Conservation (phyloP, 495 filamentous ascomycete species). For the Pseudoneurospora amorphoporcata region DNA sequence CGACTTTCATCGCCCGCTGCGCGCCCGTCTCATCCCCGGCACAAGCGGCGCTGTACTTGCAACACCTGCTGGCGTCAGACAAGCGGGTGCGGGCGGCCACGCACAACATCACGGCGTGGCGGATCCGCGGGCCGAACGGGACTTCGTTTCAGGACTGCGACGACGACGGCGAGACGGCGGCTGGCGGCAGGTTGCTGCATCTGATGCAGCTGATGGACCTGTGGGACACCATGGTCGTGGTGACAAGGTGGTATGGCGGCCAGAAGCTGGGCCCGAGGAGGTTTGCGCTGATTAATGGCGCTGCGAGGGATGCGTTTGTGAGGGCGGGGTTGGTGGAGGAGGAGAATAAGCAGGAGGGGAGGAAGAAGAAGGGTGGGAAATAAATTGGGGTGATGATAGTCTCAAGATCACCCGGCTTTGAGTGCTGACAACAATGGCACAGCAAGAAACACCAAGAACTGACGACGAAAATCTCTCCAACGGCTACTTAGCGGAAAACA, state of each 20-base stretch:
- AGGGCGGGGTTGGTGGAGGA: slow-evolving; percentile 59
- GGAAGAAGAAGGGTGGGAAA: slow-evolving; percentile 44
- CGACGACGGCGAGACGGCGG: slow-evolving; percentile 94
- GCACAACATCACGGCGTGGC: slow-evolving; percentile 74
- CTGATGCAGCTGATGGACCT: slow-evolving; percentile 92
- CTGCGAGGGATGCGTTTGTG: slow-evolving; percentile 75
- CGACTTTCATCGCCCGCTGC: slow-evolving; percentile 72
- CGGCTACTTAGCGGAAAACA: background rate
- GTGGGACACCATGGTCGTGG: slow-evolving; percentile 88
- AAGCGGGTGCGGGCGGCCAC: slow-evolving; percentile 75
- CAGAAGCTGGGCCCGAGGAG: slow-evolving; percentile 76
- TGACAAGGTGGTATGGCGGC: slow-evolving; percentile 91
- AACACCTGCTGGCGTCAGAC: slow-evolving; percentile 66
- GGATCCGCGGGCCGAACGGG: slow-evolving; percentile 40
- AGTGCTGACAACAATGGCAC: background rate
- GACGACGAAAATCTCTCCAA: background rate
- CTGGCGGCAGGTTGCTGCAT: slow-evolving; percentile 73
- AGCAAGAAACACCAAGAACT: background rate
- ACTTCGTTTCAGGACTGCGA: slow-evolving; percentile 79
- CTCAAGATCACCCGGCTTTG: background rate
- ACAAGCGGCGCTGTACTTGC: slow-evolving; percentile 58
- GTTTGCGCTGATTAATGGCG: slow-evolving; percentile 80
- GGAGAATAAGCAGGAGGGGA: slow-evolving; percentile 29
- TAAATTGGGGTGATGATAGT: background rate
- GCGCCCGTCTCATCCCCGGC: slow-evolving; percentile 53